phyloP scores from a whole-genome alignment of 768 basidiomycete species.

The Chalciporus pseudorubinellus region DNA sequence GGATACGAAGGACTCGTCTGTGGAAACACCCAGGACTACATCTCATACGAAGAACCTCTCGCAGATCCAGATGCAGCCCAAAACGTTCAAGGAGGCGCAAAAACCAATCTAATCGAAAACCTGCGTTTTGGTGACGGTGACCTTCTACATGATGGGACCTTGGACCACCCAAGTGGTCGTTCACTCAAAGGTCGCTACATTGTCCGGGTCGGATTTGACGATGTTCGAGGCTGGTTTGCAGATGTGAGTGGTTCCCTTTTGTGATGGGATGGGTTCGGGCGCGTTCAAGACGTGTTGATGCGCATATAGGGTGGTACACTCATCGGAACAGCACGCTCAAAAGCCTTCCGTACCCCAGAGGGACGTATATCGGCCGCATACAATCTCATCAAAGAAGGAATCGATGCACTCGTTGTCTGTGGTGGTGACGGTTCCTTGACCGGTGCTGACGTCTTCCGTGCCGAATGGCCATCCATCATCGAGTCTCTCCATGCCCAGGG shows the following conservation, averaged over 20 bases:
- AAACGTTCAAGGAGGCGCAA: conserved; percentile 19
- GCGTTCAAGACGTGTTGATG: background rate
- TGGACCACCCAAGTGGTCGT: conserved; percentile 62
- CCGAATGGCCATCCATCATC: conserved; percentile 92
- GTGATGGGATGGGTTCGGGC: background rate
- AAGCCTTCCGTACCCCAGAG: conserved; percentile 79
- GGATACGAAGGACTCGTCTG: conserved; percentile 97
- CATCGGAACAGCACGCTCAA: conserved; percentile 90
- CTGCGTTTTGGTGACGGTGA: conserved; percentile 81
- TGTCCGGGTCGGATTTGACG: conserved; percentile 96
- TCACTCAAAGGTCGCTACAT: conserved; percentile 90
- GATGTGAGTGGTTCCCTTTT: conserved; percentile 50
- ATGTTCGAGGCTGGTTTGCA: conserved; percentile 92
- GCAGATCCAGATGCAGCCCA: conserved; percentile 24
- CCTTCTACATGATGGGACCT: conserved; percentile 76
- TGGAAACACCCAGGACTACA: conserved; percentile 55
- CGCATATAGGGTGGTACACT: conserved; percentile 79
- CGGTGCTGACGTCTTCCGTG: conserved; percentile 89
- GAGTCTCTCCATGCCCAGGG: conserved; percentile 63
- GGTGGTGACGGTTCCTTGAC: conserved; percentile 97
- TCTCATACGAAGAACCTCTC: conserved; percentile 28
- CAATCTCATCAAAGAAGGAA: conserved; percentile 94
- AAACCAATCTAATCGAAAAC: conserved; percentile 56
- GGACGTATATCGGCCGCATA: conserved; percentile 86
- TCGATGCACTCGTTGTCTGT: conserved; percentile 95